Percentiles rank a stretch among this genome's conserved stretches.
Evolutionary conservation across 2,329 filamentous ascomycete genomes (phyloP).

Genomic region (Pestalotiopsis sp.): DNA sequence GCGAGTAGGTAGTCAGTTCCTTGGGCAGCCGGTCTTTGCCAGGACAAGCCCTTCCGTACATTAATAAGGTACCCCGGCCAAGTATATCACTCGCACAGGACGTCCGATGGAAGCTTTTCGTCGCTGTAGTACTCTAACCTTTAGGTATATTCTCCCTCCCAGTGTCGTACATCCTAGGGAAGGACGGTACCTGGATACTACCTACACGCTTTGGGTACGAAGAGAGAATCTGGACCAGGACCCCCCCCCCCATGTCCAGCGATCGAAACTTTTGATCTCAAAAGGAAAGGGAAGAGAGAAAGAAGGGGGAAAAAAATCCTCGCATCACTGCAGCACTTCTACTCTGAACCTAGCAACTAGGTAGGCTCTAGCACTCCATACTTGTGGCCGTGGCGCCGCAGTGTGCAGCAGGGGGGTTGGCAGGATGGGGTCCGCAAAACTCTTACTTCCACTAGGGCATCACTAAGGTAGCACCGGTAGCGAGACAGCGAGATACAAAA

Average conservation of each 20-base stretch:
- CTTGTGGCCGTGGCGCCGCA: no score
- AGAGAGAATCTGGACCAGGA: not conserved
- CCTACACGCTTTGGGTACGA: not conserved
- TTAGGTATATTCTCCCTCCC: not conserved
- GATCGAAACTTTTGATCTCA: not conserved
- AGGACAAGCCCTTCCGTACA: no score
- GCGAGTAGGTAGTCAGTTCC: not conserved
- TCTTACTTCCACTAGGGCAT: constrained; percentile 15
- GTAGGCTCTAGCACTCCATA: constrained; percentile 6
- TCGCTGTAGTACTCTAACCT: no score
- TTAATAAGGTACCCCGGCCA: no score
- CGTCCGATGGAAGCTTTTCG: no score
- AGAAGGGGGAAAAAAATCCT: not conserved
- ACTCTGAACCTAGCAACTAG: not conserved
- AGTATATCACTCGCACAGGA: not conserved
- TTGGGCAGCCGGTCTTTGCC: not conserved
- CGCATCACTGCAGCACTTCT: constrained; percentile 11
- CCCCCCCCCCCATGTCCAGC: not conserved
- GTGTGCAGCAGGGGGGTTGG: not conserved
- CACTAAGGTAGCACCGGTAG: constrained; percentile 4
- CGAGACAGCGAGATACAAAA: not conserved
- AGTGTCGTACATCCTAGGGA: not conserved
- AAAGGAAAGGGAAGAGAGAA: not conserved
- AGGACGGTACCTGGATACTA: not conserved
- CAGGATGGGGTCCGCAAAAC: constrained; percentile 17